These are phyloP conservation scores for Tuber microsphaerosporum DNA, from an alignment of 495 filamentous ascomycete genomes.

Conservation along the genomic window DNA sequence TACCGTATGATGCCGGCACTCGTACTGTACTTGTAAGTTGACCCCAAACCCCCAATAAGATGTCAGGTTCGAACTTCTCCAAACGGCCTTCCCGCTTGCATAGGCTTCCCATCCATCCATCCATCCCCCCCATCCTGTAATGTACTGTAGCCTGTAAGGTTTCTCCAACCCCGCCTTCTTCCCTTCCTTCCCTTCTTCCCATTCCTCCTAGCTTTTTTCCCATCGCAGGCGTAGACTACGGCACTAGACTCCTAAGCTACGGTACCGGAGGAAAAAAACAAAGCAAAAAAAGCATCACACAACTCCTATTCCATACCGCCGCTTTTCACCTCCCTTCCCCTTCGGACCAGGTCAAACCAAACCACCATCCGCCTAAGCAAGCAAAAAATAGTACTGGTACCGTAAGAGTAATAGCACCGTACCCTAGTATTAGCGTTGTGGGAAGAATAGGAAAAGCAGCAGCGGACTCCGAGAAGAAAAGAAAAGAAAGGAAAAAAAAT, in stretches of 20 bases:
- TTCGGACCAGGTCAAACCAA: constrained; percentile 21
- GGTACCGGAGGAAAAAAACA: not conserved
- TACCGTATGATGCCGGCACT: not conserved
- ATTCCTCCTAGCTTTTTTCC: not conserved
- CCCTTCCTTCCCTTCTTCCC: not conserved
- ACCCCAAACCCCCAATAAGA: constrained; percentile 2
- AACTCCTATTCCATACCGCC: constrained; percentile 25
- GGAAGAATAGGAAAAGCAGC: not conserved
- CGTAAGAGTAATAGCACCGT: not conserved
- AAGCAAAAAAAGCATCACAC: constrained; percentile 27
- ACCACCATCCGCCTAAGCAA: not conserved
- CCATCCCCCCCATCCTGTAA: constrained; percentile 9
- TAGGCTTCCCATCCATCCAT: constrained; percentile 11
- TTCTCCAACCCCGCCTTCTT: not conserved
- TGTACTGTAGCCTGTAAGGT: constrained; percentile 1
- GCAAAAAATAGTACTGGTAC: not conserved
- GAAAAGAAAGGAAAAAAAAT: constrained; percentile 5
- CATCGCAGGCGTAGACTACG: not conserved
- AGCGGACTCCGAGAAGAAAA: not conserved
- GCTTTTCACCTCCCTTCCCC: constrained; percentile 15
- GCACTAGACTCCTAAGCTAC: no score
- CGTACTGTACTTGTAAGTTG: not conserved
- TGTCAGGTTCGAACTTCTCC: constrained; percentile 34
- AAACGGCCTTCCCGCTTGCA: constrained; percentile 34
- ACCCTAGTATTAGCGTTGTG: not conserved